Conservation (phyloP, 805 yeast genomes). For the Metschnikowia continentalis region DNA sequence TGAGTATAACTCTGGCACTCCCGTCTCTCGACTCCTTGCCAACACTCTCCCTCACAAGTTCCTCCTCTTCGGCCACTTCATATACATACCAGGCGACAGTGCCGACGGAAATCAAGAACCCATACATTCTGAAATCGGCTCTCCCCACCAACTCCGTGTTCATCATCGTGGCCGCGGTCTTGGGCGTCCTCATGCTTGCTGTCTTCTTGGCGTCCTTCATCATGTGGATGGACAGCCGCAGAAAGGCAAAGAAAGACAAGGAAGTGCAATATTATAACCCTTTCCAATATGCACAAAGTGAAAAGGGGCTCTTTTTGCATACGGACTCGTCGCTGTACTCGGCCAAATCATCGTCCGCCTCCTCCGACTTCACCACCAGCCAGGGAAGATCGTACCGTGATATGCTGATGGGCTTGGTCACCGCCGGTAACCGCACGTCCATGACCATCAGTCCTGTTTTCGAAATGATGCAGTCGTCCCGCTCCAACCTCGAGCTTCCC, state of each 20-base stretch:
- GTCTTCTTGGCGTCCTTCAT: conserved; percentile 20
- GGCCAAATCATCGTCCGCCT: background rate
- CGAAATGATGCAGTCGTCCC: conserved; percentile 25
- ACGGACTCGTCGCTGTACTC: conserved; percentile 22
- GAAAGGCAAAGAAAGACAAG: conserved; percentile 28
- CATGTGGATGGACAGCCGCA: conserved; percentile 14
- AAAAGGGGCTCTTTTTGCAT: conserved; percentile 2
- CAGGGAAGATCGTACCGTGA: conserved; percentile 24
- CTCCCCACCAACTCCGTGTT: conserved; percentile 39
- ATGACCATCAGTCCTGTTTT: conserved; percentile 53
- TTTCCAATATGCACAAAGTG: conserved; percentile 5
- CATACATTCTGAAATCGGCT: conserved; percentile 19
- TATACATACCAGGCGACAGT: conserved; percentile 11
- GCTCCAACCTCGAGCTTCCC: conserved; percentile 14
- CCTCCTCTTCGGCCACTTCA: conserved; percentile 5
- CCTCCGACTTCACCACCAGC: conserved; percentile 1
- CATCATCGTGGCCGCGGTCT: conserved; percentile 23
- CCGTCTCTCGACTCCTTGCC: conserved; percentile 10
- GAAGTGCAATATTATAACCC: conserved; percentile 27
- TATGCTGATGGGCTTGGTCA: conserved; percentile 16
- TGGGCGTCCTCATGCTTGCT: conserved; percentile 20
- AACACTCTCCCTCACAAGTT: conserved; percentile 19
- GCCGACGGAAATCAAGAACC: conserved; percentile 12
- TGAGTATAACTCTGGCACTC: background rate
- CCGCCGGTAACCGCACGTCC: conserved; percentile 30